A percentile compares a stretch with the other conserved stretches of the same genome.
Evolutionary conservation across 202 grass and related monocot species (phyloP).

Genomic region (Zoysia matrella): DNA sequence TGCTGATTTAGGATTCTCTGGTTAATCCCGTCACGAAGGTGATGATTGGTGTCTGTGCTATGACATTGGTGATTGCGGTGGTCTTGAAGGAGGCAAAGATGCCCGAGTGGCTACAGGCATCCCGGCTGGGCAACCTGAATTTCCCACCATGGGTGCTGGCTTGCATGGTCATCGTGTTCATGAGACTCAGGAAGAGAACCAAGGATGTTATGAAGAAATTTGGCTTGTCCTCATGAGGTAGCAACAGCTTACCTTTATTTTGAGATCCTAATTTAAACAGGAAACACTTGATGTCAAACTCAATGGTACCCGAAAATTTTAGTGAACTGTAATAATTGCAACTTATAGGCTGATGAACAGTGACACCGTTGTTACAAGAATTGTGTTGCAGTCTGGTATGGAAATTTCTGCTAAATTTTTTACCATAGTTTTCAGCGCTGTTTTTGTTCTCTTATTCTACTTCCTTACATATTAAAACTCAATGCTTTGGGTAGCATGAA

Average conservation of each 20-base stretch:
- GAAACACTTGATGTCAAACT: constrained; percentile 1
- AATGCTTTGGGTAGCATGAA: background rate
- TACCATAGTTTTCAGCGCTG: background rate
- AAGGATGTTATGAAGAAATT: constrained; percentile 77
- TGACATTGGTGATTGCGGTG: constrained; percentile 56
- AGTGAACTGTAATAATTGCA: constrained; percentile 30
- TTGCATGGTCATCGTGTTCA: constrained; percentile 84
- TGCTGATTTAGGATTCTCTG: constrained; percentile 76
- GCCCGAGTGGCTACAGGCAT: constrained; percentile 67
- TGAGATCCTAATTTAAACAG: background rate
- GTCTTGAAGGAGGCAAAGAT: constrained; percentile 72
- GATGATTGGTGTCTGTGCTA: constrained; percentile 55
- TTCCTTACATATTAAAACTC: background rate
- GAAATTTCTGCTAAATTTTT: constrained; percentile 4
- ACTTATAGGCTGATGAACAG: background rate
- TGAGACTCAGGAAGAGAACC: constrained; percentile 87
- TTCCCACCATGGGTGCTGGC: constrained; percentile 95
- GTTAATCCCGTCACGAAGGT: constrained; percentile 92
- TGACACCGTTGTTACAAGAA: background rate
- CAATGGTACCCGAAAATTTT: background rate
- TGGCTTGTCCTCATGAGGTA: constrained; percentile 59
- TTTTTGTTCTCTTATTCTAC: background rate
- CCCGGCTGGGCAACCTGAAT: constrained; percentile 47
- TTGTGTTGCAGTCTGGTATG: constrained; percentile 7
- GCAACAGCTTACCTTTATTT: constrained; percentile 8